Percentiles rank a stretch among this genome's conserved stretches.
phyloP scores from a whole-genome alignment of 768 basidiomycete genomes.

The Rhodosporidiobolus odoratus region DNA sequence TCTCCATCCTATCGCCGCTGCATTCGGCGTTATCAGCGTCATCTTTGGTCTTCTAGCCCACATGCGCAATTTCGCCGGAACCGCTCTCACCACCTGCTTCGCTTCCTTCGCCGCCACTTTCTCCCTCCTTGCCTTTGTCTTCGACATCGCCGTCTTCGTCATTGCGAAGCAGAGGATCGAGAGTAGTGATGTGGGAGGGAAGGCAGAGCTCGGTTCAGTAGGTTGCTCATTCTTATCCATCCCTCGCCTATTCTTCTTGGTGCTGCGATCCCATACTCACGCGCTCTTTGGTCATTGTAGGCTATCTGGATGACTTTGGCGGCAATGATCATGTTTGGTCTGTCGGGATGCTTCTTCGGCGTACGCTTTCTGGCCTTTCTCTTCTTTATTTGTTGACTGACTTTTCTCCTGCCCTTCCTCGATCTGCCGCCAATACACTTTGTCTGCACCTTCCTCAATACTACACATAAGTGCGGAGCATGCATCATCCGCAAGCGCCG shows the following conservation, averaged over 20 bases:
- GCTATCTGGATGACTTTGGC: constrained; percentile 87
- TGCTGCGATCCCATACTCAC: too few species aligned
- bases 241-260: too few species aligned
- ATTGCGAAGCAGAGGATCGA: constrained; percentile 80
- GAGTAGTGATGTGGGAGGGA: constrained; percentile 5
- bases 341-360: constrained; percentile 82
- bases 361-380: constrained; percentile 43
- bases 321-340: constrained; percentile 76
- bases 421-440: too few species aligned
- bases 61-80: constrained; percentile 67
- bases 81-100: constrained; percentile 46
- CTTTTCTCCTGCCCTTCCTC: neutral
- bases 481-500: constrained; percentile 32
- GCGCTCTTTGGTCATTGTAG: neutral
- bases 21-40: constrained; percentile 62
- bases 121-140: constrained; percentile 79
- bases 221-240: neutral
- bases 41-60: constrained; percentile 83
- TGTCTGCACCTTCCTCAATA: too few species aligned
- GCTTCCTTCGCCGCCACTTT: constrained; percentile 66
- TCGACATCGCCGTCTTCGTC: constrained; percentile 88
- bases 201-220: constrained; percentile 55
- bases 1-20: constrained; percentile 77
- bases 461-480: constrained; percentile 30
- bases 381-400: neutral